Evolutionary conservation across 75 land plant species (phyloP).

Genomic region (Picea sitchensis): DNA sequence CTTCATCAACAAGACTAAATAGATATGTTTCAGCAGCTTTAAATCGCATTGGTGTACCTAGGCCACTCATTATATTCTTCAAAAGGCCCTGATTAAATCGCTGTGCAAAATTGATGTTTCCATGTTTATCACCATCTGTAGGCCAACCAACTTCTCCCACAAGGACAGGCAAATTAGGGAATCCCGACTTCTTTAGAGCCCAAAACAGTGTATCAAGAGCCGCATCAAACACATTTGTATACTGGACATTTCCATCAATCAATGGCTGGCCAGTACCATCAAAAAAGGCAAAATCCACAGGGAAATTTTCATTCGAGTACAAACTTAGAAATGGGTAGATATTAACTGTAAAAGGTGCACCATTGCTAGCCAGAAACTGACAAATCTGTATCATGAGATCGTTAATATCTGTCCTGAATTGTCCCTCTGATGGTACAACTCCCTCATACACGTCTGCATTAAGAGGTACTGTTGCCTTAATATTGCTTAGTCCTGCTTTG

Average conservation of each 20-base stretch:
- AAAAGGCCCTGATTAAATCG: constrained; percentile 57
- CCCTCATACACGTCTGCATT: constrained; percentile 71
- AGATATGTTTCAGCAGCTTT: constrained; percentile 44
- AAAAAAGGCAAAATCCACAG: constrained; percentile 73
- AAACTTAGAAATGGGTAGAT: constrained; percentile 83
- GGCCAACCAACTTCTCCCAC: constrained; percentile 88
- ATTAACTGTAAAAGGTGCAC: constrained; percentile 59
- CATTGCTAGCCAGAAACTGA: constrained; percentile 39
- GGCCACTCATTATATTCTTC: constrained; percentile 27
- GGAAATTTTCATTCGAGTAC: constrained; percentile 46
- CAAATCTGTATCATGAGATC: constrained; percentile 36
- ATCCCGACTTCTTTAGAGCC: constrained; percentile 61
- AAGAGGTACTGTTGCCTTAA: constrained; percentile 65
- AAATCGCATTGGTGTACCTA: constrained; percentile 62
- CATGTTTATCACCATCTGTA: constrained; percentile 59
- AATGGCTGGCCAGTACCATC: constrained; percentile 35
- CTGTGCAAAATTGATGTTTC: constrained; percentile 40
- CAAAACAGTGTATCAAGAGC: constrained; percentile 58
- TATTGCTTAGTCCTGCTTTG: constrained; percentile 41
- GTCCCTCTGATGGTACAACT: constrained; percentile 44
- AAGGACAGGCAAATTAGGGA: constrained; percentile 36
- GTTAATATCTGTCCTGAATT: constrained; percentile 42
- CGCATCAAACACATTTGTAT: constrained; percentile 69
- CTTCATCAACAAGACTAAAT: constrained; percentile 78
- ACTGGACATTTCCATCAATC: constrained; percentile 19